Percentiles rank a stretch among this genome's conserved stretches.
Conservation (phyloP, 805 yeast genomes). For the Cyberlindnera maclurae region DNA sequence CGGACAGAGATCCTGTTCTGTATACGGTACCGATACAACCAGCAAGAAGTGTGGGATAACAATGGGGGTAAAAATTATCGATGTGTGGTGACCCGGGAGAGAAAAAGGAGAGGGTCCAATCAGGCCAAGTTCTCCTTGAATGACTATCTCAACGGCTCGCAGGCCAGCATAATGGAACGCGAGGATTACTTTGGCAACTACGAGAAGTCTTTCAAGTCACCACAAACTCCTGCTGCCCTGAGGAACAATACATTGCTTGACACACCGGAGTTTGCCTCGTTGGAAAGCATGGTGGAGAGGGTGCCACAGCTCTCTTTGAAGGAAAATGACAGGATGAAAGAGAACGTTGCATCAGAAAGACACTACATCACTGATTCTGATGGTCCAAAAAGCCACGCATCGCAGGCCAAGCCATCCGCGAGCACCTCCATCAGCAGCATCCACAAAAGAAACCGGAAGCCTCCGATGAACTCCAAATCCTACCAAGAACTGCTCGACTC, state of each 20-base stretch:
- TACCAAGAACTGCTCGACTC: slow-evolving; percentile 51
- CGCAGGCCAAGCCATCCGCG: no score
- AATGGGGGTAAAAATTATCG: slow-evolving; percentile 54
- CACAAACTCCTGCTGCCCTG: slow-evolving; percentile 22
- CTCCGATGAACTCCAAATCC: slow-evolving; percentile 40
- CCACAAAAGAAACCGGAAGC: slow-evolving; percentile 14
- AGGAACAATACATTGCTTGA: slow-evolving; percentile 5
- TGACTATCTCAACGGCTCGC: slow-evolving; percentile 9
- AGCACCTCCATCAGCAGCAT: no score
- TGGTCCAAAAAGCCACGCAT: slow-evolving; percentile 2
- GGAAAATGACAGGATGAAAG: slow-evolving; percentile 5
- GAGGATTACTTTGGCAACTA: slow-evolving; percentile 16
- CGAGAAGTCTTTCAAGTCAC: slow-evolving; percentile 19
- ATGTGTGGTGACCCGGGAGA: slow-evolving; percentile 25
- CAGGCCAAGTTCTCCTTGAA: slow-evolving; percentile 15
- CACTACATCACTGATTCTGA: background rate
- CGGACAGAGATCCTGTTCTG: slow-evolving; percentile 39
- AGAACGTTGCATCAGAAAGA: background rate
- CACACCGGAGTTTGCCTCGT: slow-evolving; percentile 10
- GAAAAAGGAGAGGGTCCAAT: slow-evolving; percentile 2
- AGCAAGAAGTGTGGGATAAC: slow-evolving; percentile 72
- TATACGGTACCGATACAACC: slow-evolving; percentile 22
- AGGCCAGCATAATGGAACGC: no score
- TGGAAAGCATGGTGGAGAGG: slow-evolving; percentile 4
- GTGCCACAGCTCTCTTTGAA: slow-evolving; percentile 7